These are phyloP conservation scores for Dissoconium aciculare DNA, from an alignment of 2,329 filamentous ascomycete species.

Conservation along the genomic window DNA sequence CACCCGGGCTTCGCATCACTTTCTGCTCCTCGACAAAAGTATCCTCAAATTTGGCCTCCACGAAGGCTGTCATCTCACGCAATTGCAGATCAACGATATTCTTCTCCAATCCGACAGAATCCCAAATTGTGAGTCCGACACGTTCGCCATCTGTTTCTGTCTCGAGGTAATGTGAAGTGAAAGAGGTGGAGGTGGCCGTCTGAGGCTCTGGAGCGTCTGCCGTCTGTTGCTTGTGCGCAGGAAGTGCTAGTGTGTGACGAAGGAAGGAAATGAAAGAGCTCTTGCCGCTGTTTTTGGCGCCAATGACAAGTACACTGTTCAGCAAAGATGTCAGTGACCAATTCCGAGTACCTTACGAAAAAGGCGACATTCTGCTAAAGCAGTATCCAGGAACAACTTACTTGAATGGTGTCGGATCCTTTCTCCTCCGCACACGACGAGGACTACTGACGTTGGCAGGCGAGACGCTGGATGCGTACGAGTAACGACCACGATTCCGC, in stretches of 20 bases:
- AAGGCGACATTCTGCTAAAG: constrained; percentile 1
- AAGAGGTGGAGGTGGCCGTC: constrained; percentile 33
- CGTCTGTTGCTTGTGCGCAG: constrained; percentile 55
- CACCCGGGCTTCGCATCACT: constrained; percentile 80
- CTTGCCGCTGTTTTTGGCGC: constrained; percentile 77
- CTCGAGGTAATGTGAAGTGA: constrained; percentile 79
- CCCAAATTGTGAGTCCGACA: constrained; percentile 87
- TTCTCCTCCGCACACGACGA: constrained; percentile 77
- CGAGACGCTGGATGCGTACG: constrained; percentile 84
- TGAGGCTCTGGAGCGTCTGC: constrained; percentile 8
- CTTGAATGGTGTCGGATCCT: constrained; percentile 98
- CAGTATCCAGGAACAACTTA: constrained; percentile 37
- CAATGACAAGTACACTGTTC: constrained; percentile 71
- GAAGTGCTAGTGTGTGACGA: constrained; percentile 67
- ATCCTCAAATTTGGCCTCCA: constrained; percentile 97
- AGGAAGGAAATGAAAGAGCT: constrained; percentile 95
- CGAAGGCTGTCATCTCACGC: constrained; percentile 75
- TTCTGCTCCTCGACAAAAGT: constrained; percentile 97
- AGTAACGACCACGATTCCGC: constrained; percentile 90
- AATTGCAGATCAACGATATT: constrained; percentile 89
- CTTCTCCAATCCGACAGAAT: constrained; percentile 89
- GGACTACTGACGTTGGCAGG: constrained; percentile 77
- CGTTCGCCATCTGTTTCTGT: constrained; percentile 88
- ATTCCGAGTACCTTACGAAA: too few relatives aligned
- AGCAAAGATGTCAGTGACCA: not conserved